phyloP scores from a whole-genome alignment of 352 stramenopile species.

The Phytophthora tentaculata region DNA sequence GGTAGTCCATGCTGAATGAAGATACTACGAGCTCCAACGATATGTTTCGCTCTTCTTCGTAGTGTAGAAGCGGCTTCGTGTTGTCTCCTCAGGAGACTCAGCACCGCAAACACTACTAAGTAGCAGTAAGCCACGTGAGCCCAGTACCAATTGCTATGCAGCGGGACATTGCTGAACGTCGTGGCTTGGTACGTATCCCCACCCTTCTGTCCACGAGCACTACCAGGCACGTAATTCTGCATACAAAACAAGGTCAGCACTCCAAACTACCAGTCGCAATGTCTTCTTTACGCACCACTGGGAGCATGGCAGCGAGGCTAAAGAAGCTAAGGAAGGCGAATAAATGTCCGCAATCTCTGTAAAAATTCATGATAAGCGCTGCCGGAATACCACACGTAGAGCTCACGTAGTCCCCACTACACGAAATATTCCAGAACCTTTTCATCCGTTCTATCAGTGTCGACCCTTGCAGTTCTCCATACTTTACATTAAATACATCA shows the following conservation, averaged over 20 bases:
- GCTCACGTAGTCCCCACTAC: slow-evolving; percentile 62
- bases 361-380: slow-evolving; percentile 70
- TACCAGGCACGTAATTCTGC: slow-evolving; percentile 78
- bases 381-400: slow-evolving; percentile 73
- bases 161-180: slow-evolving; percentile 84
- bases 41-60: slow-evolving; percentile 61
- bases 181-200: slow-evolving; percentile 72
- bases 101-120: slow-evolving; percentile 57
- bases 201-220: slow-evolving; percentile 36
- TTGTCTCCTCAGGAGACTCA: slow-evolving; percentile 61
- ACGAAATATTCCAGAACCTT: slow-evolving; percentile 53
- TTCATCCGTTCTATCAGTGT: slow-evolving; percentile 50
- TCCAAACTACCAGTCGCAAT: neutral
- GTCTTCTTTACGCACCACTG: slow-evolving; percentile 55
- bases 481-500: slow-evolving; percentile 50
- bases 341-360: slow-evolving; percentile 66
- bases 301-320: slow-evolving; percentile 70
- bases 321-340: slow-evolving; percentile 72
- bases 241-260: neutral
- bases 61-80: slow-evolving; percentile 55
- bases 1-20: slow-evolving; percentile 73
- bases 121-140: slow-evolving; percentile 82
- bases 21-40: slow-evolving; percentile 72
- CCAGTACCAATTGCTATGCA: slow-evolving; percentile 84
- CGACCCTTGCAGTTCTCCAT: slow-evolving; percentile 49